A percentile compares a stretch with the other conserved stretches of the same genome.
phyloP scores from a whole-genome alignment of 2,329 filamentous ascomycete genomes.

The Plectosphaerella plurivora region DNA sequence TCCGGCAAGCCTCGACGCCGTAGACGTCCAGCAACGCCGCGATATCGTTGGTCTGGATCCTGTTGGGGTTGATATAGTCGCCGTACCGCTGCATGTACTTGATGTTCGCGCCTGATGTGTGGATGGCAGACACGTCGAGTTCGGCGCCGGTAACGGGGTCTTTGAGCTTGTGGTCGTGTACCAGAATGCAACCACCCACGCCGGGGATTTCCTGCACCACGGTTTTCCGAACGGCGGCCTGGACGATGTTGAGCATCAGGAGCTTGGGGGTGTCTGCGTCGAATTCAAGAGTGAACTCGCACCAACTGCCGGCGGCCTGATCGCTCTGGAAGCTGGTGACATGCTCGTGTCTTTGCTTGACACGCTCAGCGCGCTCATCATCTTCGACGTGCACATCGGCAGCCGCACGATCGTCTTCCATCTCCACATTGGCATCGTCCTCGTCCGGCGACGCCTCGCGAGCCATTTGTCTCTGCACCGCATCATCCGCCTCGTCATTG shows the following conservation, averaged over 20 bases:
- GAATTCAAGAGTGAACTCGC: slow-evolving; percentile 80
- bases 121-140: slow-evolving; percentile 53
- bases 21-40: slow-evolving; percentile 79
- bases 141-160: slow-evolving; percentile 44
- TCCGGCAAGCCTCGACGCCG: slow-evolving; percentile 88
- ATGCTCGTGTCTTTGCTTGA: slow-evolving; percentile 60
- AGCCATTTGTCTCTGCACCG: slow-evolving; percentile 61
- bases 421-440: slow-evolving; percentile 39
- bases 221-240: slow-evolving; percentile 71
- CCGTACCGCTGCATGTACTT: slow-evolving; percentile 85
- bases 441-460: slow-evolving; percentile 50
- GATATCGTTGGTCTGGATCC: slow-evolving; percentile 89
- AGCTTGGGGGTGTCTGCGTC: slow-evolving; percentile 79
- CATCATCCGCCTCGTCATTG: slow-evolving; percentile 87
- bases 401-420: slow-evolving; percentile 16
- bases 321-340: slow-evolving; percentile 79
- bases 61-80: slow-evolving; percentile 80
- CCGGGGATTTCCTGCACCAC: slow-evolving; percentile 84
- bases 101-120: slow-evolving; percentile 83
- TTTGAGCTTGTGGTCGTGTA: slow-evolving; percentile 51
- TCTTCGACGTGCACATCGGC: slow-evolving; percentile 2
- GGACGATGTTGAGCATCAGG: slow-evolving; percentile 86
- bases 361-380: slow-evolving; percentile 50
- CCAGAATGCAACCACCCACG: slow-evolving; percentile 67
- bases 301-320: slow-evolving; percentile 66